phyloP scores from a whole-genome alignment of 768 basidiomycete species.

The Amanita rimosa region DNA sequence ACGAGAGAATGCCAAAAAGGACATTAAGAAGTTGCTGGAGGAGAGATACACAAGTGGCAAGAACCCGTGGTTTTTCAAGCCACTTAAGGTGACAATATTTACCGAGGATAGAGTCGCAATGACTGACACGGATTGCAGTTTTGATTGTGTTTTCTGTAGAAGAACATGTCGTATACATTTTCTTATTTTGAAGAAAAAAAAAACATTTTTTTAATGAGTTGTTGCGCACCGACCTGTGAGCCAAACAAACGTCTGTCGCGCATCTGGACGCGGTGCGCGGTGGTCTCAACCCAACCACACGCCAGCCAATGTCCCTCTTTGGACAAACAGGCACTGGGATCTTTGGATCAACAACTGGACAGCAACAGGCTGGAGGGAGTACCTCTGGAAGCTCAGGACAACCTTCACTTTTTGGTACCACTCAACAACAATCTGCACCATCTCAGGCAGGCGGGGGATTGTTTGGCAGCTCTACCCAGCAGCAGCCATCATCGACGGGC shows the following conservation, averaged over 20 bases:
- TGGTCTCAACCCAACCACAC: not conserved
- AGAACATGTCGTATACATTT: constrained; percentile 6
- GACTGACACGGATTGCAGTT: not conserved
- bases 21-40: constrained; percentile 92
- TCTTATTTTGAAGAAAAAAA: too few relatives aligned
- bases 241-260: not conserved
- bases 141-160: not conserved
- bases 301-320: not conserved
- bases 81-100: constrained; percentile 53
- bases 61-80: constrained; percentile 97
- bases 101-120: not conserved
- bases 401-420: constrained; percentile 10
- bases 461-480: constrained; percentile 14
- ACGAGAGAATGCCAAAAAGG: constrained; percentile 92
- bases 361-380: constrained; percentile 6
- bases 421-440: constrained; percentile 3
- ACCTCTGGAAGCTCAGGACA: constrained; percentile 16
- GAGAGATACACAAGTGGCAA: constrained; percentile 89
- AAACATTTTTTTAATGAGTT: not conserved
- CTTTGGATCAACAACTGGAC: constrained; percentile 4
- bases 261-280: too few relatives aligned
- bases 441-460: constrained; percentile 11
- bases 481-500: constrained; percentile 1
- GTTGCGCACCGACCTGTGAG: not conserved
- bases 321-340: constrained; percentile 3